phyloP scores from a whole-genome alignment of 805 yeast genomes.

The Maudiozyma barnettii region DNA sequence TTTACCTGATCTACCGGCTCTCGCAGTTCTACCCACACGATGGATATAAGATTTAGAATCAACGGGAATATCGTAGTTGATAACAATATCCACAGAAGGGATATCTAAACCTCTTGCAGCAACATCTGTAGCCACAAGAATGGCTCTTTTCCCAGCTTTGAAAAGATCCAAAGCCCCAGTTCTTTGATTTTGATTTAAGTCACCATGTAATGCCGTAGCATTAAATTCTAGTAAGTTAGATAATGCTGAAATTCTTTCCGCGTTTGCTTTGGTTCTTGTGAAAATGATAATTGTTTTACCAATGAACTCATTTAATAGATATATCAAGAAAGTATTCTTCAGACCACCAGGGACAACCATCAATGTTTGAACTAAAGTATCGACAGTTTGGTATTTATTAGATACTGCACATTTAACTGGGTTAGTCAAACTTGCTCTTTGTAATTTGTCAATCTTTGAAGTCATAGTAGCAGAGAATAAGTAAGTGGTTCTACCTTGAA shows the following conservation, averaged over 20 bases:
- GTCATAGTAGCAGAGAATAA: constrained; percentile 97
- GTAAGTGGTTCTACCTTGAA: constrained; percentile 68
- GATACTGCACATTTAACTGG: constrained; percentile 91
- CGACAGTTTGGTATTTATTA: constrained; percentile 84
- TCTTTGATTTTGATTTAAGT: constrained; percentile 74
- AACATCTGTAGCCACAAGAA: constrained; percentile 74
- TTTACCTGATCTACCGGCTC: constrained; percentile 85
- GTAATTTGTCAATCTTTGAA: constrained; percentile 86
- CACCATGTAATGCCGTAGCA: constrained; percentile 92
- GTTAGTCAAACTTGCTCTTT: constrained; percentile 78
- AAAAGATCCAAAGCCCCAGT: constrained; percentile 73
- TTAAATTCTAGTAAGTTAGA: constrained; percentile 75
- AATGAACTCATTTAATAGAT: constrained; percentile 66
- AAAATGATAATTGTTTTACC: constrained; percentile 87
- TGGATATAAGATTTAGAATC: constrained; percentile 80
- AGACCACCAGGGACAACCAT: constrained; percentile 88
- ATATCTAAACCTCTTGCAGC: constrained; percentile 88
- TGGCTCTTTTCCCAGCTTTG: constrained; percentile 59
- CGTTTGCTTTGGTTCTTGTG: constrained; percentile 91
- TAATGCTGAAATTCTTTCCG: constrained; percentile 79
- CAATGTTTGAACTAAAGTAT: constrained; percentile 79
- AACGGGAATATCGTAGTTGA: constrained; percentile 73
- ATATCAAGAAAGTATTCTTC: constrained; percentile 79
- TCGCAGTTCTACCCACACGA: constrained; percentile 91
- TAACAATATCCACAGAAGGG: constrained; percentile 67